These are phyloP conservation scores for Pelargonium myrrhifolium DNA, from an alignment of 441 rosid genomes.

Conservation along the genomic window DNA sequence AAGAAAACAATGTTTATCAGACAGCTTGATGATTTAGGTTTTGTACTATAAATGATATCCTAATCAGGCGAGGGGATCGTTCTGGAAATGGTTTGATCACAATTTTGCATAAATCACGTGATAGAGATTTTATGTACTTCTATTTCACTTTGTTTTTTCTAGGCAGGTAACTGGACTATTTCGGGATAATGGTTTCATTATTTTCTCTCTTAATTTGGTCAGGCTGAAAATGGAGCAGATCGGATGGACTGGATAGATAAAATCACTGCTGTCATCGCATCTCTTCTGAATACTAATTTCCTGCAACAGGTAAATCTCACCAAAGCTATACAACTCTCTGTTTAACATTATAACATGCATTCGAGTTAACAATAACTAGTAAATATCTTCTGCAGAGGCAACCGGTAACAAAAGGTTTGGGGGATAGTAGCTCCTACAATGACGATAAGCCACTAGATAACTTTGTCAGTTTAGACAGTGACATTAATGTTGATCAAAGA, in stretches of 20 bases:
- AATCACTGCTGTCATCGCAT: slow-evolving; percentile 63
- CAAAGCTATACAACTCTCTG: slow-evolving; percentile 3
- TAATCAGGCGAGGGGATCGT: not conserved
- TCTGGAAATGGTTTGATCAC: not conserved
- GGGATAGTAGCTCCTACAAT: slow-evolving; percentile 22
- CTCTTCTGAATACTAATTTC: slow-evolving; percentile 66
- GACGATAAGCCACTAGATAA: slow-evolving; percentile 27
- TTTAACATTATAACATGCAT: not conserved
- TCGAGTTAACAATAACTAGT: slow-evolving; percentile 22
- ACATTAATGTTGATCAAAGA: slow-evolving; percentile 23
- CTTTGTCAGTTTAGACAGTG: slow-evolving; percentile 24
- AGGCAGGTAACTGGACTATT: not conserved
- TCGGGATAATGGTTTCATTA: slow-evolving; percentile 9
- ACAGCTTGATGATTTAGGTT: not conserved
- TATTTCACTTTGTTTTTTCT: not conserved
- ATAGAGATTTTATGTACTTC: not conserved
- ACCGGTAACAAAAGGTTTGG: slow-evolving; percentile 25
- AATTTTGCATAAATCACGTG: slow-evolving; percentile 1
- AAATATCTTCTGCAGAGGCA: slow-evolving; percentile 40
- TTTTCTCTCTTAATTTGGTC: slow-evolving; percentile 22
- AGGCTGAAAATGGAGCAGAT: slow-evolving; percentile 93
- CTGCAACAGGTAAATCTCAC: slow-evolving; percentile 54
- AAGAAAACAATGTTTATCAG: not conserved
- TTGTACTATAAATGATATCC: not conserved
- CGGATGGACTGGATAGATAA: slow-evolving; percentile 86